phyloP scores from a whole-genome alignment of 2,329 filamentous ascomycete species.

The Aphanoascus verrucosus region DNA sequence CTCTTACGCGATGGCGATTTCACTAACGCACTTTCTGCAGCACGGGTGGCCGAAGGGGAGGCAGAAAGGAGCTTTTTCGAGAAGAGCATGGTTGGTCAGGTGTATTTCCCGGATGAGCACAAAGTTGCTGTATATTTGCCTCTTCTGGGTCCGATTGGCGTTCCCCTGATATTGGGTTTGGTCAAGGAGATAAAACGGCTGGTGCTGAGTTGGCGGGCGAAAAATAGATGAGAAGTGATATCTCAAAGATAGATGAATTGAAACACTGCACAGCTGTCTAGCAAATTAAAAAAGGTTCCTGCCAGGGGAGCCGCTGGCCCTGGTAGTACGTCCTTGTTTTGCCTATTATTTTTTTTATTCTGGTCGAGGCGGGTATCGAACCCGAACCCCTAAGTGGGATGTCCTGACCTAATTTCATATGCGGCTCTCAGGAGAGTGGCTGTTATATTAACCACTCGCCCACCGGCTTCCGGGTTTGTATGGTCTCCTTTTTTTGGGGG shows the following conservation, averaged over 20 bases:
- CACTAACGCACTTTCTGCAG: conserved; percentile 61
- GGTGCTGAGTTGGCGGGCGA: conserved; percentile 25
- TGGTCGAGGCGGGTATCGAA: too few relatives aligned
- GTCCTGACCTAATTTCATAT: too few relatives aligned
- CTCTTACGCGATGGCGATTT: conserved; percentile 53
- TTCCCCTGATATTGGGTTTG: conserved; percentile 74
- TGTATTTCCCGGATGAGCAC: conserved; percentile 97
- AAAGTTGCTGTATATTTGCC: conserved; percentile 95
- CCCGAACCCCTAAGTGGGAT: too few relatives aligned
- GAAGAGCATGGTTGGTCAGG: conserved; percentile 96
- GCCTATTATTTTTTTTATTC: too few relatives aligned
- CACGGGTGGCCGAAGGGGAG: conserved; percentile 73
- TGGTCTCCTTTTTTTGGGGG: too few relatives aligned
- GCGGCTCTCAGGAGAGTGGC: too few relatives aligned
- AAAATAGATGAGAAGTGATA: conserved; percentile 10
- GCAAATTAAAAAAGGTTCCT: too few relatives aligned
- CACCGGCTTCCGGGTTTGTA: too few relatives aligned
- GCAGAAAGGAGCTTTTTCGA: conserved; percentile 95
- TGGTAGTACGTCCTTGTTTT: too few relatives aligned
- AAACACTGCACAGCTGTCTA: too few relatives aligned
- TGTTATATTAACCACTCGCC: too few relatives aligned
- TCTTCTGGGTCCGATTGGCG: conserved; percentile 77
- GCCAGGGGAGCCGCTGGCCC: too few relatives aligned
- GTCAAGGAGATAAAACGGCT: conserved; percentile 65
- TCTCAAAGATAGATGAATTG: not conserved